Percentiles rank a stretch among this genome's conserved stretches.
Evolutionary conservation across 768 basidiomycete species (phyloP).

Genomic region (Leccinellum luteum): DNA sequence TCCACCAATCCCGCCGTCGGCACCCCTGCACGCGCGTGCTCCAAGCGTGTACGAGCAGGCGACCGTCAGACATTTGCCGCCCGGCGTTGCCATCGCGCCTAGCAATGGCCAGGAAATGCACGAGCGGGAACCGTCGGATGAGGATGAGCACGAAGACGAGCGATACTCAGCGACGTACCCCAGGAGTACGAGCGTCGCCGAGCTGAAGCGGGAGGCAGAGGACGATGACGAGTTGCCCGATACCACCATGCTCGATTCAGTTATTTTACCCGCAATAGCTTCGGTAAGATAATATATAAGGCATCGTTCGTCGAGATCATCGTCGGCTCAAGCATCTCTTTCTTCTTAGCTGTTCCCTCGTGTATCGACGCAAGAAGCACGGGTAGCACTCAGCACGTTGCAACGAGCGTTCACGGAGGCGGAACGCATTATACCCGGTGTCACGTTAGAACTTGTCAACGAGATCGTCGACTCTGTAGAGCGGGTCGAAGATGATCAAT

Average conservation of each 20-base stretch:
- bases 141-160: constrained; percentile 64
- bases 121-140: constrained; percentile 55
- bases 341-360: constrained; percentile 77
- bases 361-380: constrained; percentile 36
- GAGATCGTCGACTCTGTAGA: constrained; percentile 94
- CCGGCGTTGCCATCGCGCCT: not conserved
- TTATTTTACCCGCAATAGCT: constrained; percentile 93
- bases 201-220: constrained; percentile 40
- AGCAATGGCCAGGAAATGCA: constrained; percentile 30
- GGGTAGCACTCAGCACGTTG: constrained; percentile 69
- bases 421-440: constrained; percentile 92
- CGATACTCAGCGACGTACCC: constrained; percentile 52
- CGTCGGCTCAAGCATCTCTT: constrained; percentile 5
- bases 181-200: constrained; percentile 40
- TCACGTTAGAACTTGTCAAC: constrained; percentile 88
- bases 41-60: constrained; percentile 53
- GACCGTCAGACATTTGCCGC: constrained; percentile 42
- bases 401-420: constrained; percentile 94
- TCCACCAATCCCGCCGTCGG: constrained; percentile 51
- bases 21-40: constrained; percentile 32
- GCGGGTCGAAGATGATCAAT: no score
- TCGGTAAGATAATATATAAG: constrained; percentile 56
- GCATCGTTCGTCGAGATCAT: not conserved
- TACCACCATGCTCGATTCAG: constrained; percentile 93
- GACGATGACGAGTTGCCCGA: constrained; percentile 62